Evolutionary conservation across 1,284 basidiomycete species (phyloP).

Genomic region (Fomitiporia mediterranea): DNA sequence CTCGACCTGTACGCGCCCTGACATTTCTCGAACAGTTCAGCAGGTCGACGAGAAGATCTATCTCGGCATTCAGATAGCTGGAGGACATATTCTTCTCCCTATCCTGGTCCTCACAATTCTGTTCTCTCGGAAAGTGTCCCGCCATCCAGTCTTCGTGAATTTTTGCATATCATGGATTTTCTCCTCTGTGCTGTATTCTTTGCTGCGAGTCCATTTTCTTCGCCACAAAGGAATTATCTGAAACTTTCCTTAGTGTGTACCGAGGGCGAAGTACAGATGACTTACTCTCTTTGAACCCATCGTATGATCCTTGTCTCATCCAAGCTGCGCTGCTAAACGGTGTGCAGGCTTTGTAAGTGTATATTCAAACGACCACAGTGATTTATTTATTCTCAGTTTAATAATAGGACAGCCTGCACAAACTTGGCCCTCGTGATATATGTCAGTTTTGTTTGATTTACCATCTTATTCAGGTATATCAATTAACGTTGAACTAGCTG

Average conservation of each 20-base stretch:
- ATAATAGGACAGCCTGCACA: constrained; percentile 13
- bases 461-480: not conserved
- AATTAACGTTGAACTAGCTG: not conserved
- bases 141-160: constrained; percentile 20
- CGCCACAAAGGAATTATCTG: too few species aligned
- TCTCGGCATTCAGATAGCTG: constrained; percentile 20
- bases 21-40: constrained; percentile 7
- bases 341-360: constrained; percentile 16
- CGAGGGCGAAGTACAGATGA: constrained; percentile 14
- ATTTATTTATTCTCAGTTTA: not conserved
- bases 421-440: constrained; percentile 17
- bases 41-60: constrained; percentile 15
- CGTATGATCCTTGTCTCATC: constrained; percentile 13
- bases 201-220: constrained; percentile 11
- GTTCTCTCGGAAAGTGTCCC: constrained; percentile 15
- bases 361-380: not conserved
- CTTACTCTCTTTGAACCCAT: constrained; percentile 15
- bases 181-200: constrained; percentile 19
- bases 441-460: constrained; percentile 1
- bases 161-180: constrained; percentile 21
- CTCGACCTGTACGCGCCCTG: not conserved
- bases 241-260: constrained; percentile 15
- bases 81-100: constrained; percentile 20
- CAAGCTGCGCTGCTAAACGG: constrained; percentile 20
- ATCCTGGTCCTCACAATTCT: constrained; percentile 20